phyloP scores from a whole-genome alignment of 2,329 filamentous ascomycete genomes.

The Beauveria caledonica region DNA sequence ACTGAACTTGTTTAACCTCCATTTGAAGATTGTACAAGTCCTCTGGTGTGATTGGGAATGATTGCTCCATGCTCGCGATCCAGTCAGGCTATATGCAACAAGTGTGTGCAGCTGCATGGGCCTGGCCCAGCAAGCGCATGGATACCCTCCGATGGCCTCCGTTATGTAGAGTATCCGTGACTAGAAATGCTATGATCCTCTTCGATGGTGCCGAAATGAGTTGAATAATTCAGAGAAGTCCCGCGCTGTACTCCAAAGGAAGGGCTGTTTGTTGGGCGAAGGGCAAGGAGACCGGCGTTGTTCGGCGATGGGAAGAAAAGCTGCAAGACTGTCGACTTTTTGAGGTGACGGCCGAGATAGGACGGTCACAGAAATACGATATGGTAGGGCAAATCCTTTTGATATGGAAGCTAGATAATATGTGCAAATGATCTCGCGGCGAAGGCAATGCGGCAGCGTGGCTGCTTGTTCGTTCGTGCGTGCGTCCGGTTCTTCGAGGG shows the following conservation, averaged over 20 bases:
- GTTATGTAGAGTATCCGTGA: background rate
- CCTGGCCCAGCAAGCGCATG: conserved; percentile 6
- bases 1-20: conserved; percentile 61
- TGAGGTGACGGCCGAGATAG: background rate
- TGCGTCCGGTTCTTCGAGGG: background rate
- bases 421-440: background rate
- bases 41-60: conserved; percentile 51
- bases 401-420: background rate
- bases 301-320: background rate
- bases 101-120: conserved; percentile 2
- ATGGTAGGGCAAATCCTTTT: background rate
- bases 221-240: background rate
- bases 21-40: conserved; percentile 62
- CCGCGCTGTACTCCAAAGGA: background rate
- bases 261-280: background rate
- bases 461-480: background rate
- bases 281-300: background rate
- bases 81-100: background rate
- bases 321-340: background rate
- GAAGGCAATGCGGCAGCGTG: background rate
- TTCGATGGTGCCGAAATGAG: background rate
- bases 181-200: no score
- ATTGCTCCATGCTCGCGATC: conserved; percentile 51
- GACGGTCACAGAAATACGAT: no score
- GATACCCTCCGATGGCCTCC: background rate